Percentiles rank a stretch among this genome's conserved stretches.
Conservation (phyloP, 371 early-diverging fungal genomes). For the Apophysomyces elegans region DNA sequence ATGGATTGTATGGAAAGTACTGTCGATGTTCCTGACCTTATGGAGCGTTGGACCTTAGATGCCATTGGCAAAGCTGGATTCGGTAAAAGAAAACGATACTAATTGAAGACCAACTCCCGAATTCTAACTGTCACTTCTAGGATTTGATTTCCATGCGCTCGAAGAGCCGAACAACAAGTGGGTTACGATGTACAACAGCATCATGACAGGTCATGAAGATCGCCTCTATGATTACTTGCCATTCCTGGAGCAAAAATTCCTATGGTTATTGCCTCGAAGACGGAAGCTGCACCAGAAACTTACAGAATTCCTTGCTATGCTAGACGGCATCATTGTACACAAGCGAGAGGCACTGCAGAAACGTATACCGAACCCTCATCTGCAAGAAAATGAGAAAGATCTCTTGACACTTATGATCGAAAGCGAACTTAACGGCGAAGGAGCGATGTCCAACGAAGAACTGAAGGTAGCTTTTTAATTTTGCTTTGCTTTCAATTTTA, state of each 20-base stretch:
- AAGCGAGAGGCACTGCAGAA: conserved; percentile 28
- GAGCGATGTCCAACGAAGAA: conserved; percentile 33
- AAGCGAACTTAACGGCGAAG: conserved; percentile 24
- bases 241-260: conserved; percentile 37
- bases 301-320: conserved; percentile 30
- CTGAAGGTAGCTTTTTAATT: conserved; percentile 19
- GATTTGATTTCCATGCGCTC: conserved; percentile 28
- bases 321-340: conserved; percentile 41
- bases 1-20: conserved; percentile 14
- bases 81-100: conserved; percentile 15
- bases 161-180: conserved; percentile 15
- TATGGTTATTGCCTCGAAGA: conserved; percentile 32
- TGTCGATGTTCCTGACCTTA: conserved; percentile 26
- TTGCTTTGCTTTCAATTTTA: no score
- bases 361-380: neutral
- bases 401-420: conserved; percentile 52
- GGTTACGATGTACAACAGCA: conserved; percentile 21
- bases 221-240: conserved; percentile 51
- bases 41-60: conserved; percentile 36
- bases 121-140: neutral
- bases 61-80: conserved; percentile 44
- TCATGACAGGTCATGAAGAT: conserved; percentile 17
- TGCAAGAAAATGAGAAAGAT: conserved; percentile 39
- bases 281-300: conserved; percentile 33
- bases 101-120: no score